Evolutionary conservation across 148 eudicot genomes (phyloP), one percentile per base, ranked within the genome.

Genomic region (Gaultheria prostrata): DNA sequence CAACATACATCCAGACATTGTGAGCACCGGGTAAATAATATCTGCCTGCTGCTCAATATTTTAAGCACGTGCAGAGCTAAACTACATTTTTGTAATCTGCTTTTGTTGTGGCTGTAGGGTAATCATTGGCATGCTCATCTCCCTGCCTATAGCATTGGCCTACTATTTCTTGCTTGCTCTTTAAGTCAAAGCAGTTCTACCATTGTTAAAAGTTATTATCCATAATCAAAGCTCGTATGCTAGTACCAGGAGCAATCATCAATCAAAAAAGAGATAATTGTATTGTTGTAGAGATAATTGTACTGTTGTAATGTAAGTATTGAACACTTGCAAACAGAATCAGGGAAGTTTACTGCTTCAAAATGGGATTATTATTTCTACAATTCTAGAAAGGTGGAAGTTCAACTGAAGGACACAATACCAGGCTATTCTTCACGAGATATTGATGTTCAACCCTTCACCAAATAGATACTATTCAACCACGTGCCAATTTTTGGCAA

Each of bases 11-110:
- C 88, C 91, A 43, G 85, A 85, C 72, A 85, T 89, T 57, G 72
- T 89, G 77, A 87, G 91, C 85, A 87, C 89, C 71, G 91, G 91
- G 91, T 89, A 86, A 74, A 73, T n/a, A n/a, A 53, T 28, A 72
- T 56, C 78, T 45, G 7, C 33, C 18, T 20, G 26, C 53, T 28
- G n/a, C 35, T 82, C 48, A 35, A 33, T 33, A 8, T 12, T 51
- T 32, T 11, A 69, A 65, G 18, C 28, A 45, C 17, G 43, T 30
- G 5, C 21, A 24, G 48, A 65, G 74, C 73, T 80, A 24, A 80
- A 80, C 74, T 65, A 67, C 14, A 77, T 8, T 39, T 39, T 20
- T 74, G 65, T 59, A 28, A 54, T 28, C 11, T 15, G 33, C 53
- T 3, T 54, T 21, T 32, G 50, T 61, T 70, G 28, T 71, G 26